phyloP scores from a whole-genome alignment of 306 rosid species.

The Astragalus glycyphyllos region DNA sequence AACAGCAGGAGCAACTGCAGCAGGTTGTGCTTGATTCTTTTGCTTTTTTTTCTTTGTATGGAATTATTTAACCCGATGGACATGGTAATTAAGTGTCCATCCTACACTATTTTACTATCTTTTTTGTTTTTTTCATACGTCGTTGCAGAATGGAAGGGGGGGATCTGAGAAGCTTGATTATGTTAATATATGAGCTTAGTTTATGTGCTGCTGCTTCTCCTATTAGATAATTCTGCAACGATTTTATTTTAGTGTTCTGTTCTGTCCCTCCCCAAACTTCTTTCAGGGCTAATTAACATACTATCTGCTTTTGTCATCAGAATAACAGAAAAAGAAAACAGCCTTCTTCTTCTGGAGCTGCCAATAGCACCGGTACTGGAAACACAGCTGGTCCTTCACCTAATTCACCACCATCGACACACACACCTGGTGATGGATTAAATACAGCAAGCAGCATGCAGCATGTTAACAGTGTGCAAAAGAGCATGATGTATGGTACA shows the following conservation, averaged over 20 bases:
- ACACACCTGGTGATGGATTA: constrained; percentile 82
- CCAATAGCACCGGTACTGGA: constrained; percentile 97
- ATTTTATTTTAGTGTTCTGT: constrained; percentile 3
- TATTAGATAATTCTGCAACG: constrained; percentile 32
- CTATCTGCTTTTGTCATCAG: constrained; percentile 41
- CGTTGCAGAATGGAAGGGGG: constrained; percentile 24
- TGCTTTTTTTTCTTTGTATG: neutral
- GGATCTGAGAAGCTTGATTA: constrained; percentile 2
- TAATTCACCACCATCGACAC: constrained; percentile 89
- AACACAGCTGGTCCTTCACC: constrained; percentile 86
- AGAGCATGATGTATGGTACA: constrained; percentile 68
- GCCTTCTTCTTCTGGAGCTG: constrained; percentile 83
- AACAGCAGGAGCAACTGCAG: constrained; percentile 76
- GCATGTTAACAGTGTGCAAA: constrained; percentile 66
- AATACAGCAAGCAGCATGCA: constrained; percentile 71
- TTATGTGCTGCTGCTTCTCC: constrained; percentile 1
- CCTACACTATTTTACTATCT: neutral
- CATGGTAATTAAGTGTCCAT: constrained; percentile 1
- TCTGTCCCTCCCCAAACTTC: neutral
- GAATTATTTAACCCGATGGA: constrained; percentile 29
- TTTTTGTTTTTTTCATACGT: neutral
- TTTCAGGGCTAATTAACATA: constrained; percentile 33
- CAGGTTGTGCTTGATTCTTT: constrained; percentile 65
- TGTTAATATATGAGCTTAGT: constrained; percentile 23
- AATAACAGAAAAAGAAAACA: constrained; percentile 77